Percentiles rank a stretch among this genome's conserved stretches.
Conservation (phyloP, 192 early-diverging fungal genomes). For the Entophlyctis helioformis region DNA sequence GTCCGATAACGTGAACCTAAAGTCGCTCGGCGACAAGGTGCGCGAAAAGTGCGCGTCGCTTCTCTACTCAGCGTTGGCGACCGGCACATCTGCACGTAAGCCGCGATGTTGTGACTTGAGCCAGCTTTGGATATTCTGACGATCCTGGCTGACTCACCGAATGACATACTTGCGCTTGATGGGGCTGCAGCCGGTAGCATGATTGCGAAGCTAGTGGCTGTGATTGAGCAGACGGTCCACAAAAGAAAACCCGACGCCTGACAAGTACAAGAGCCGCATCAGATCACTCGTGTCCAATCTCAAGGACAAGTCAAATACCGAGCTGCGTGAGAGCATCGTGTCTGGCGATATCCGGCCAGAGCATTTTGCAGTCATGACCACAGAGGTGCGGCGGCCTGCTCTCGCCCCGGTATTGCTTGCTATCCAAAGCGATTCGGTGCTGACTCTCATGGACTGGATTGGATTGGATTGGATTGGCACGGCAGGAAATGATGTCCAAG, state of each 20-base stretch:
- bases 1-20: conserved; percentile 39
- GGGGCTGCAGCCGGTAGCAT: no score
- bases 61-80: conserved; percentile 64
- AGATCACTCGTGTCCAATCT: conserved; percentile 70
- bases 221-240: no score
- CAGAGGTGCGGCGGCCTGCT: no score
- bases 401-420: no score
- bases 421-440: no score
- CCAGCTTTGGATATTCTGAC: no score
- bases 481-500: conserved; percentile 84
- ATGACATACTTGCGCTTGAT: no score
- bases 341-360: conserved; percentile 49
- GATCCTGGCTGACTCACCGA: no score
- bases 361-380: conserved; percentile 66
- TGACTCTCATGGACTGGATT: no score
- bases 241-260: no score
- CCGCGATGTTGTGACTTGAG: no score
- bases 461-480: background rate
- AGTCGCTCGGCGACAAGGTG: conserved; percentile 41
- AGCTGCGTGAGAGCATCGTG: conserved; percentile 55
- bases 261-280: conserved; percentile 62
- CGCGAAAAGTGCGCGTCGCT: conserved; percentile 74
- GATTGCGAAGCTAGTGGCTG: no score
- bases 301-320: conserved; percentile 67
- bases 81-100: conserved; percentile 39